A percentile compares a stretch with the other conserved stretches of the same genome.
Evolutionary conservation across 495 filamentous ascomycete species (phyloP).

Genomic region (Neurospora sp.): DNA sequence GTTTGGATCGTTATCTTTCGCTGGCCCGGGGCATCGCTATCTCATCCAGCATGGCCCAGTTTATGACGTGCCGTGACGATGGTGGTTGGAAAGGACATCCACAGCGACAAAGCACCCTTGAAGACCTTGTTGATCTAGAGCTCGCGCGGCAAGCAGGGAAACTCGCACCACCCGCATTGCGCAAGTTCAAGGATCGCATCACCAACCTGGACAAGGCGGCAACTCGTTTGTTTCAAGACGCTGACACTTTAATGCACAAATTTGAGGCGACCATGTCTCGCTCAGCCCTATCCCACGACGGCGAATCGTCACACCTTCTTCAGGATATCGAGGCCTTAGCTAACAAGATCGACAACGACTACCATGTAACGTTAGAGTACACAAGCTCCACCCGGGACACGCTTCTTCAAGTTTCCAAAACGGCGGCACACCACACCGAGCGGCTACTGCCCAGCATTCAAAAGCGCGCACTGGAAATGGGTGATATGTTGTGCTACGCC

Average conservation of each 20-base stretch:
- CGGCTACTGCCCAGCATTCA: constrained; percentile 74
- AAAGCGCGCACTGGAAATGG: constrained; percentile 64
- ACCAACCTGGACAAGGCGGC: constrained; percentile 38
- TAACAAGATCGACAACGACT: constrained; percentile 79
- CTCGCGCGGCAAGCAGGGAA: constrained; percentile 56
- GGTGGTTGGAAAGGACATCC: constrained; percentile 27
- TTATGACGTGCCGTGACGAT: constrained; percentile 40
- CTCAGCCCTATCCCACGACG: constrained; percentile 27
- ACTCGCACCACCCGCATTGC: constrained; percentile 33
- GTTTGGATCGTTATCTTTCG: constrained; percentile 59
- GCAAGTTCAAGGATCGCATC: constrained; percentile 34
- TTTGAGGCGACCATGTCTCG: constrained; percentile 40
- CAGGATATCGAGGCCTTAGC: constrained; percentile 80
- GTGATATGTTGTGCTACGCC: constrained; percentile 56
- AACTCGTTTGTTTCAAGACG: constrained; percentile 31
- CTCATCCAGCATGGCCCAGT: constrained; percentile 39
- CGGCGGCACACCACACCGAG: constrained; percentile 76
- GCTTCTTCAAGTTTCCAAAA: constrained; percentile 71
- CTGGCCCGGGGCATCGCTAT: constrained; percentile 52
- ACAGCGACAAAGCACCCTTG: constrained; percentile 43
- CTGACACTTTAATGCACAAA: constrained; percentile 35
- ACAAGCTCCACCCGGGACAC: constrained; percentile 60
- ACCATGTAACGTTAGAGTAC: constrained; percentile 64
- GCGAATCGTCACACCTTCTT: constrained; percentile 44
- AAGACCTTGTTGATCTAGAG: constrained; percentile 60